Percentiles rank a stretch among this genome's conserved stretches.
Evolutionary conservation across 352 stramenopile genomes (phyloP).

Genomic region (Globisporangium solare): DNA sequence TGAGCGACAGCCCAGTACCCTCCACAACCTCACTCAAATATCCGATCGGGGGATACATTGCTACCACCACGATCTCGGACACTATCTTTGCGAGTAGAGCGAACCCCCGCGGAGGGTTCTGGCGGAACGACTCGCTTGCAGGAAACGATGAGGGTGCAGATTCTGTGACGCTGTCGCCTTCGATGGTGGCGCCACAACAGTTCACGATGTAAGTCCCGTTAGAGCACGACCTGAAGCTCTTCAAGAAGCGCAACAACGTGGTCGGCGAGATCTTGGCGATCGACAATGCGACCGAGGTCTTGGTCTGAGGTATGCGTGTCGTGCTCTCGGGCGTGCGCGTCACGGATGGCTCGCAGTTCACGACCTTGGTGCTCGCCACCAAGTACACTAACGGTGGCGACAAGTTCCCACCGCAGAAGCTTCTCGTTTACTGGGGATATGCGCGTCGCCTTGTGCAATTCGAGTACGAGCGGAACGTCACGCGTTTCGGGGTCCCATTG

Average conservation of each 20-base stretch:
- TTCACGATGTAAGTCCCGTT: constrained; percentile 26
- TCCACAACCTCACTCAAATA: constrained; percentile 11
- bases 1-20: not conserved
- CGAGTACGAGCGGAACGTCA: constrained; percentile 37
- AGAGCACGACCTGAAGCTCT: constrained; percentile 21
- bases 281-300: constrained; percentile 24
- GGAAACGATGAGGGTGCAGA: too few relatives aligned
- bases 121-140: constrained; percentile 12
- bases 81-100: constrained; percentile 4
- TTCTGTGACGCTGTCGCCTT: too few relatives aligned
- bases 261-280: constrained; percentile 40
- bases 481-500: constrained; percentile 38
- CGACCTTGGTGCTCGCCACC: constrained; percentile 28
- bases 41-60: constrained; percentile 22
- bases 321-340: constrained; percentile 20
- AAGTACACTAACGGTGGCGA: constrained; percentile 11
- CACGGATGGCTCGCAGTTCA: constrained; percentile 61
- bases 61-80: not conserved
- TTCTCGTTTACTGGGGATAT: constrained; percentile 58
- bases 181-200: not conserved
- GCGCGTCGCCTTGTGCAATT: constrained; percentile 35
- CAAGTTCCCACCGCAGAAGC: constrained; percentile 31
- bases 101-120: constrained; percentile 6
- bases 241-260: constrained; percentile 23
- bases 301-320: constrained; percentile 25